phyloP scores from a whole-genome alignment of 768 basidiomycete species.

The Lentinula aciculospora region DNA sequence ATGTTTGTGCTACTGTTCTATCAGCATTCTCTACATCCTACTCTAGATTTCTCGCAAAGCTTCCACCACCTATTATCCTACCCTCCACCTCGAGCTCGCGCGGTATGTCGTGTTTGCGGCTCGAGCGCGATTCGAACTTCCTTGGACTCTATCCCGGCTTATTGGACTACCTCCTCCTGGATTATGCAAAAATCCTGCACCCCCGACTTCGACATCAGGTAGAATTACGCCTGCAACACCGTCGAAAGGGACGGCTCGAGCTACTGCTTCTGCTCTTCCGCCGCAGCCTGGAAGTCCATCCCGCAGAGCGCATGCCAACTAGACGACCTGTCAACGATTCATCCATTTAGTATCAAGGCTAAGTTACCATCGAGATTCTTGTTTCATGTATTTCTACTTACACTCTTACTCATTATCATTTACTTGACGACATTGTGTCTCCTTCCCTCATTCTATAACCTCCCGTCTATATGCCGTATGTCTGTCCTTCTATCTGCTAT shows the following conservation, averaged over 20 bases:
- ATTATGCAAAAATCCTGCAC: conserved; percentile 39
- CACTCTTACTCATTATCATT: not conserved
- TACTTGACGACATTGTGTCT: no score
- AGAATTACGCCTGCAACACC: conserved; percentile 10
- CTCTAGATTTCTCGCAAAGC: conserved; percentile 89
- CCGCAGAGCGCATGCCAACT: not conserved
- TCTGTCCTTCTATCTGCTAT: no score
- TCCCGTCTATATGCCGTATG: no score
- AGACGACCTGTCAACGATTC: not conserved
- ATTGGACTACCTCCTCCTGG: conserved; percentile 72
- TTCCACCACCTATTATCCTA: conserved; percentile 90
- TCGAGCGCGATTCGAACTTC: conserved; percentile 68
- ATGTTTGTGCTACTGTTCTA: conserved; percentile 9
- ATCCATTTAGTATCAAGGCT: not conserved
- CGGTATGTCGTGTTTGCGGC: conserved; percentile 72
- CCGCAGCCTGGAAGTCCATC: conserved; percentile 2
- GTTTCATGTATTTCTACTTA: not conserved
- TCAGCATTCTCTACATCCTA: not conserved
- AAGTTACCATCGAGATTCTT: not conserved
- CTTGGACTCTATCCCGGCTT: conserved; percentile 74
- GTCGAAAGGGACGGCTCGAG: not conserved
- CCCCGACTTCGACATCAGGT: conserved; percentile 12
- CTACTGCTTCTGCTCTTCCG: not conserved
- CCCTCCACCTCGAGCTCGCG: conserved; percentile 88
- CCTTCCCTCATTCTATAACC: no score